These are phyloP conservation scores for Diaporthe australafricana DNA, from an alignment of 2,329 filamentous ascomycete genomes.

Conservation along the genomic window DNA sequence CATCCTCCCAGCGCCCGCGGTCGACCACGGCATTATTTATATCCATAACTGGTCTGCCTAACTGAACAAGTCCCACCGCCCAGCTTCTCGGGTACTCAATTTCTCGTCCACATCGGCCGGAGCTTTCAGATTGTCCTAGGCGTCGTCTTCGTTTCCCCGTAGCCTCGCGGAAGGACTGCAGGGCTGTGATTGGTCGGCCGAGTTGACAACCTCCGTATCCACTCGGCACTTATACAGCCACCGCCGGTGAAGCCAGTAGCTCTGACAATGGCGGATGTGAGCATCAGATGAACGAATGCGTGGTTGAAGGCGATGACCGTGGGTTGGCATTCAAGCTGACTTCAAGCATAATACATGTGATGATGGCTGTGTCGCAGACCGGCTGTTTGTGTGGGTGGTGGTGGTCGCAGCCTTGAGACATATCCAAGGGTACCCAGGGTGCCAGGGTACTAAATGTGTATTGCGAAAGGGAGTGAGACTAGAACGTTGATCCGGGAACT, in stretches of 20 bases:
- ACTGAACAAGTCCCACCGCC: neutral
- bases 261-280: neutral
- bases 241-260: neutral
- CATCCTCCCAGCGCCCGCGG: neutral
- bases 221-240: slow-evolving; percentile 26
- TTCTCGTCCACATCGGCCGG: neutral
- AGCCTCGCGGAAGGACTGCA: neutral
- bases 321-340: no score
- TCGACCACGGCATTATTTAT: neutral
- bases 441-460: no score
- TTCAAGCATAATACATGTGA: no score
- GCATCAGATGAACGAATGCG: no score
- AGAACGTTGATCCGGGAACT: no score
- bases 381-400: no score
- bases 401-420: no score
- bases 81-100: neutral
- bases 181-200: slow-evolving; percentile 26
- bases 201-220: slow-evolving; percentile 28
- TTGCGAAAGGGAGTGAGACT: no score
- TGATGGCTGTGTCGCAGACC: no score
- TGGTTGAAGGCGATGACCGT: no score
- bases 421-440: no score
- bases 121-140: neutral
- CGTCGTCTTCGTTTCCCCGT: neutral
- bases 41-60: neutral